Conservation (phyloP, 352 stramenopile species). For the Poterioochromonas sp. region DNA sequence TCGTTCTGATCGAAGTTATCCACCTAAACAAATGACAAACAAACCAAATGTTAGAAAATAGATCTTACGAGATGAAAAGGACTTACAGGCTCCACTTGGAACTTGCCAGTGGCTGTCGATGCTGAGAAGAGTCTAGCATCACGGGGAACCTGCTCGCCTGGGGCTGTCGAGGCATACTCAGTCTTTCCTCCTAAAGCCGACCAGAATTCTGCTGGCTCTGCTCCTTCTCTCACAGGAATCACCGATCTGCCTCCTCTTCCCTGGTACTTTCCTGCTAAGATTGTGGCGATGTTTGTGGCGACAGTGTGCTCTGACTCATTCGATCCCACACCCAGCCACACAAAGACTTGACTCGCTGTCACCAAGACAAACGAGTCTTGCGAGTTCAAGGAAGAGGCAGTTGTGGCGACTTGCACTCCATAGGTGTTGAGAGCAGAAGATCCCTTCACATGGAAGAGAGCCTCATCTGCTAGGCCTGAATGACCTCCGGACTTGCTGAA, state of each 20-base stretch:
- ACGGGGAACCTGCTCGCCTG: slow-evolving; percentile 11
- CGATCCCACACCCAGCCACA: slow-evolving; percentile 60
- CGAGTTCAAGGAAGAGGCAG: slow-evolving; percentile 67
- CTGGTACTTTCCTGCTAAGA: background rate
- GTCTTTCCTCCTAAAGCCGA: slow-evolving; percentile 38
- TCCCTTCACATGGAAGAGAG: slow-evolving; percentile 77
- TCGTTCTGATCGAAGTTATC: slow-evolving; percentile 75
- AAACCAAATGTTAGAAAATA: background rate
- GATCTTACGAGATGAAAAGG: background rate
- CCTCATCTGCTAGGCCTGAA: slow-evolving; percentile 58
- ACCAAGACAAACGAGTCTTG: slow-evolving; percentile 53
- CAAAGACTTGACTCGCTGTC: slow-evolving; percentile 58
- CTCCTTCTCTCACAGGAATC: slow-evolving; percentile 21
- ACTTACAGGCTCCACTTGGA: slow-evolving; percentile 54
- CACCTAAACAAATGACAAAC: slow-evolving; percentile 48
- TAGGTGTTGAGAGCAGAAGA: slow-evolving; percentile 69
- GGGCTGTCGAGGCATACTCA: slow-evolving; percentile 16
- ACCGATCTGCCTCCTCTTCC: background rate
- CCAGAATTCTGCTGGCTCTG: slow-evolving; percentile 45
- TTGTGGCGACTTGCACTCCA: slow-evolving; percentile 57
- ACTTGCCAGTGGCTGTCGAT: slow-evolving; percentile 72
- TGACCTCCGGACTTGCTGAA: slow-evolving; percentile 61
- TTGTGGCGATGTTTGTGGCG: background rate
- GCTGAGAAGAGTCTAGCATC: slow-evolving; percentile 74
- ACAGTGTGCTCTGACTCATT: slow-evolving; percentile 5